Evolutionary conservation across 768 basidiomycete species (phyloP).

Genomic region (Boletus pseudo-olivaceus): DNA sequence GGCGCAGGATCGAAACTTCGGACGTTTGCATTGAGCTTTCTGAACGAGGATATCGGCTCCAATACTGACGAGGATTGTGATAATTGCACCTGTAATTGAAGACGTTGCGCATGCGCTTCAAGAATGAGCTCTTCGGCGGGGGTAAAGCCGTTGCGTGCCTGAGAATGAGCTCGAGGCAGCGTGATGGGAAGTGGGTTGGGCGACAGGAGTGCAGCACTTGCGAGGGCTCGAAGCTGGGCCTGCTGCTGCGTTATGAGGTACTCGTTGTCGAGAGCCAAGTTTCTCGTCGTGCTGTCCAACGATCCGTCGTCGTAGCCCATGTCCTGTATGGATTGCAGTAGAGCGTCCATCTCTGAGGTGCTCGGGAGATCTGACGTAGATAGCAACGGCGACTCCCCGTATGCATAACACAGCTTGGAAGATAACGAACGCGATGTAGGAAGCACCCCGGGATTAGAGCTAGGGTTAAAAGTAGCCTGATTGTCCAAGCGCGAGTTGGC

Average conservation of each 20-base stretch:
- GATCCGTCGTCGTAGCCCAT: conserved; percentile 18
- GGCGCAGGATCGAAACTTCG: conserved; percentile 4
- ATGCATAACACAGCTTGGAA: conserved; percentile 17
- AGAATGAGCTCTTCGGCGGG: conserved; percentile 67
- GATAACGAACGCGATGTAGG: conserved; percentile 20
- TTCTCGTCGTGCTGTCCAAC: conserved; percentile 12
- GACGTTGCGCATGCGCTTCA: conserved; percentile 42
- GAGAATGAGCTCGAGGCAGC: conserved; percentile 27
- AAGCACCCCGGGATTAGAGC: conserved; percentile 2
- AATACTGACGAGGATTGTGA: conserved; percentile 8
- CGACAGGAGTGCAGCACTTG: conserved; percentile 16
- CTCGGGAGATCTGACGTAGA: conserved; percentile 18
- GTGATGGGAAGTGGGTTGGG: conserved; percentile 5
- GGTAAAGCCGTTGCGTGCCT: conserved; percentile 57
- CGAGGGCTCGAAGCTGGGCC: conserved; percentile 21
- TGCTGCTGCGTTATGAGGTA: conserved; percentile 20
- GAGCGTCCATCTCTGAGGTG: conserved; percentile 38
- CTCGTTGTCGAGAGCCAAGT: conserved; percentile 13
- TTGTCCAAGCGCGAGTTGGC: conserved; percentile 2
- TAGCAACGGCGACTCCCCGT: conserved; percentile 15
- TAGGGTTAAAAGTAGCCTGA: conserved; percentile 1
- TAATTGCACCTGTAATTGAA: conserved; percentile 16
- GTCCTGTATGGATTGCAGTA: conserved; percentile 36
- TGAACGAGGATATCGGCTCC: conserved; percentile 5
- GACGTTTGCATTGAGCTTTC: conserved; percentile 6